These are phyloP conservation scores for Nepenthes gracilis DNA, from an alignment of 148 eudicot species.

Conservation along the genomic window DNA sequence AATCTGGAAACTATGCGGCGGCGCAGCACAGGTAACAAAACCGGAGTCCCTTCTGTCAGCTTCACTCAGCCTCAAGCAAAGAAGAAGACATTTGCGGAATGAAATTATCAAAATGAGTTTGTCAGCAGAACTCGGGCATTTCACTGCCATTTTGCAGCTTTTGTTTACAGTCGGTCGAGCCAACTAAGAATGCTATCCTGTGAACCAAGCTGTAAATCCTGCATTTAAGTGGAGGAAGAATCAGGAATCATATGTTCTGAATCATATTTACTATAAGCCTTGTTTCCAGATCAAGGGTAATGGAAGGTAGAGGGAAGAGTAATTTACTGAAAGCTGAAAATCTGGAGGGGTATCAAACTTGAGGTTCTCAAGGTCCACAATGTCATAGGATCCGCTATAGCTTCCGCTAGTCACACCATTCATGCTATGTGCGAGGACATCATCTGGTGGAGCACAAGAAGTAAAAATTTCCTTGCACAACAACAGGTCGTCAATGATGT, in stretches of 20 bases:
- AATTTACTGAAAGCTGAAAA: conserved; percentile 52
- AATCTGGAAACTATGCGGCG: too few species aligned
- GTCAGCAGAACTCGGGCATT: neutral
- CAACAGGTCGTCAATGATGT: conserved; percentile 23
- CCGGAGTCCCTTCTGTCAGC: too few species aligned
- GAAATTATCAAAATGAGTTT: too few species aligned
- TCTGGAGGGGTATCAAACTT: conserved; percentile 60
- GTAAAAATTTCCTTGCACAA: conserved; percentile 40
- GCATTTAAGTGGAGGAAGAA: conserved; percentile 7
- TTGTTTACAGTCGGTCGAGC: conserved; percentile 30
- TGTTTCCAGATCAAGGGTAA: neutral
- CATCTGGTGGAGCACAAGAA: conserved; percentile 19
- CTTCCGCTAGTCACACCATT: conserved; percentile 14
- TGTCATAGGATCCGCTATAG: conserved; percentile 12
- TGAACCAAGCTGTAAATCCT: conserved; percentile 67
- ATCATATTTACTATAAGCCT: neutral
- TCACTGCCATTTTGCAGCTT: neutral
- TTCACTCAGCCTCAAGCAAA: too few species aligned
- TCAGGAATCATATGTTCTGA: neutral
- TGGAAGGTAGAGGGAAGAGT: neutral
- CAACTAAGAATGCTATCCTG: conserved; percentile 64
- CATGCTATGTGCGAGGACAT: conserved; percentile 14
- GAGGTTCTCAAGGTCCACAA: conserved; percentile 44
- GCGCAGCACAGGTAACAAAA: too few species aligned
- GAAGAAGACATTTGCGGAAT: too few species aligned